These are phyloP conservation scores for Myriosclerotinia curreyana DNA, from an alignment of 2,329 filamentous ascomycete genomes.

Conservation along the genomic window DNA sequence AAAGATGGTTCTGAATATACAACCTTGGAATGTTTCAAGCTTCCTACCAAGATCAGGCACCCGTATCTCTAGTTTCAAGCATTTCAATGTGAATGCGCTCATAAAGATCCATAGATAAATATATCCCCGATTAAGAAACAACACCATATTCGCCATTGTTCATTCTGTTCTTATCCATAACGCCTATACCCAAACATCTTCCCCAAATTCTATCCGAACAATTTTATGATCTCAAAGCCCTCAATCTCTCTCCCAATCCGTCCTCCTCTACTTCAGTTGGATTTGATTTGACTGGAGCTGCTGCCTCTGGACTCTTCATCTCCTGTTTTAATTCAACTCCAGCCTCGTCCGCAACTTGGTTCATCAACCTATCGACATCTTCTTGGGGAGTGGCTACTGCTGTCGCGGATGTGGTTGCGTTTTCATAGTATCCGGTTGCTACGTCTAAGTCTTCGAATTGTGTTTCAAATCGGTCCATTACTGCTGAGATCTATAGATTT, in stretches of 20 bases:
- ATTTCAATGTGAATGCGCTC: constrained; percentile 5
- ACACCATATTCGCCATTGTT: constrained; percentile 7
- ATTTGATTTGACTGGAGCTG: constrained; percentile 58
- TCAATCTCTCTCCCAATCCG: constrained; percentile 58
- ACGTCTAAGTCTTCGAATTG: constrained; percentile 52
- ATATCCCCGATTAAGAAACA: neutral
- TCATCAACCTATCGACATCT: constrained; percentile 81
- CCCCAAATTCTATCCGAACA: neutral
- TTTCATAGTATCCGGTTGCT: constrained; percentile 62
- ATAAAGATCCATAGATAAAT: constrained; percentile 2
- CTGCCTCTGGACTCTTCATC: constrained; percentile 57
- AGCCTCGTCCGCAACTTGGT: constrained; percentile 82
- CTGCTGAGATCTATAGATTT: constrained; percentile 53
- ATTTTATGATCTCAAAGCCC: constrained; percentile 46
- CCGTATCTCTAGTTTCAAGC: neutral
- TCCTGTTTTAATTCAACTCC: constrained; percentile 79
- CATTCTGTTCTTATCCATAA: constrained; percentile 11
- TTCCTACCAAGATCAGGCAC: constrained; percentile 1
- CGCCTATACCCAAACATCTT: constrained; percentile 15
- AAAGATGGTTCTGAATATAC: neutral
- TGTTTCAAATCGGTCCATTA: constrained; percentile 65
- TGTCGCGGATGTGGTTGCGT: constrained; percentile 77
- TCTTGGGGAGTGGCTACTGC: constrained; percentile 73
- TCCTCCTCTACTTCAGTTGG: constrained; percentile 78
- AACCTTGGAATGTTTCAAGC: neutral